Percentiles rank a stretch among this genome's conserved stretches.
Conservation (phyloP, 148 eudicot genomes). For the Rhododendron mucronatum region DNA sequence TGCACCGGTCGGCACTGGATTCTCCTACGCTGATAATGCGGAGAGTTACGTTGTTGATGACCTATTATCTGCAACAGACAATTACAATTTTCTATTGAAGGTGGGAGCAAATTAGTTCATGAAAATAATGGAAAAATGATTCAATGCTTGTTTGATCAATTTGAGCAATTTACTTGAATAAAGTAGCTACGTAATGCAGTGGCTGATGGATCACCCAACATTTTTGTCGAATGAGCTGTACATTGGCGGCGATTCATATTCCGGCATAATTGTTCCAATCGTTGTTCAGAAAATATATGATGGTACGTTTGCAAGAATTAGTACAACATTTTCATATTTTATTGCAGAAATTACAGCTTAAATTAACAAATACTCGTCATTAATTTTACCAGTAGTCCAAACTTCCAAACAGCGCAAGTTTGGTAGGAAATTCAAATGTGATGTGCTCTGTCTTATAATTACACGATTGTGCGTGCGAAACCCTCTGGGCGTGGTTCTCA, state of each 20-base stretch:
- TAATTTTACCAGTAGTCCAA: too few relatives aligned
- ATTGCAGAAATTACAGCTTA: too few relatives aligned
- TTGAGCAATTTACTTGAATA: background rate
- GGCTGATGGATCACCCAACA: slow-evolving; percentile 6
- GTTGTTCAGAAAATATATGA: slow-evolving; percentile 3
- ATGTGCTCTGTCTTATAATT: too few relatives aligned
- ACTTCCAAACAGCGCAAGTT: too few relatives aligned
- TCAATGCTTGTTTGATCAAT: background rate
- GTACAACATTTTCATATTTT: background rate
- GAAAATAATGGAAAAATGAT: background rate
- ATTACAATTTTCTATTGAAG: slow-evolving; percentile 4
- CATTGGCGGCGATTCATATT: slow-evolving; percentile 11
- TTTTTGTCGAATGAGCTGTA: slow-evolving; percentile 8
- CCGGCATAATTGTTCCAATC: slow-evolving; percentile 9
- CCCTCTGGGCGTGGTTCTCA: too few relatives aligned
- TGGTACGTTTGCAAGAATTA: slow-evolving; percentile 3
- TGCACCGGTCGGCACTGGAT: slow-evolving; percentile 13
- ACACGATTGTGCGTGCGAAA: too few relatives aligned
- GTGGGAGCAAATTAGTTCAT: background rate
- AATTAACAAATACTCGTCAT: too few relatives aligned
- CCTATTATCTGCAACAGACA: background rate
- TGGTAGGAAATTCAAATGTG: too few relatives aligned
- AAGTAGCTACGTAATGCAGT: background rate
- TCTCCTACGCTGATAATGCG: slow-evolving; percentile 4
- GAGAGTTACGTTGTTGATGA: background rate